Base-by-base conservation (phyloP, 2,329 filamentous ascomycete species). In the Stemphylium lycopersici region DNA sequence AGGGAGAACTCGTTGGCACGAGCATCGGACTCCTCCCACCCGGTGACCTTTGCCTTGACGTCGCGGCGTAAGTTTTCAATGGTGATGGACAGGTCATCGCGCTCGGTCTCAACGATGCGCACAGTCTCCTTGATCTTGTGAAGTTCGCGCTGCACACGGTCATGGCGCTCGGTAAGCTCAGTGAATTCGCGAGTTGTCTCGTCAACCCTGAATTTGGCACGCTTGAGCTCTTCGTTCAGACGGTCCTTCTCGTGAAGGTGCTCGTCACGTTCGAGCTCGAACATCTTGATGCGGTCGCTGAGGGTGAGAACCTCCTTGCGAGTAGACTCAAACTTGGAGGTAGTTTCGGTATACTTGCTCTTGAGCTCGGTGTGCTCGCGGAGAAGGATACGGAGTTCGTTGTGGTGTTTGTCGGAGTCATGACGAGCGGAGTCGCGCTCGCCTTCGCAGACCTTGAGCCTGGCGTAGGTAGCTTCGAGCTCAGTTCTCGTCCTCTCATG, bases 301-400 rank as follows among this genome's bases (percentile, higher is more conserved):
- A 64, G 59, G 8, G 57, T 54, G 4, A 62, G 29, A 2, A 67
- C 48, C 26, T 69, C 66, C 32, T 69, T 66, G 10, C 59, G 66
- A 33, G 63, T 61, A 12, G 45, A 39, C 26, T 68, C 65, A 20
- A 67, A 58, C 32, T 65, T 69, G 36, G 50, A 57, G 13, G 48
- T 45, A 8, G 52, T 56, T 26, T 67, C 65, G 3, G 51, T 48
- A 36, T 55, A 56, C 11, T 61, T 67, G 56, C 65, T 67, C 57
- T 68, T 65, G 34, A 68, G 36, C 4, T 68, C 64, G 10, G 63
- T 67, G 36, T 68, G 59, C 44, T 67, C 63, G 10, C 63, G 62
- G 12, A 59, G 22, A 10, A 69, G 39, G 16, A 41, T 58, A 1
- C 66, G 60, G 32, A 66, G 57, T 12, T 69, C 67, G 22, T 42